phyloP scores from a whole-genome alignment of 148 eudicot species.

The Talinum fruticosum region DNA sequence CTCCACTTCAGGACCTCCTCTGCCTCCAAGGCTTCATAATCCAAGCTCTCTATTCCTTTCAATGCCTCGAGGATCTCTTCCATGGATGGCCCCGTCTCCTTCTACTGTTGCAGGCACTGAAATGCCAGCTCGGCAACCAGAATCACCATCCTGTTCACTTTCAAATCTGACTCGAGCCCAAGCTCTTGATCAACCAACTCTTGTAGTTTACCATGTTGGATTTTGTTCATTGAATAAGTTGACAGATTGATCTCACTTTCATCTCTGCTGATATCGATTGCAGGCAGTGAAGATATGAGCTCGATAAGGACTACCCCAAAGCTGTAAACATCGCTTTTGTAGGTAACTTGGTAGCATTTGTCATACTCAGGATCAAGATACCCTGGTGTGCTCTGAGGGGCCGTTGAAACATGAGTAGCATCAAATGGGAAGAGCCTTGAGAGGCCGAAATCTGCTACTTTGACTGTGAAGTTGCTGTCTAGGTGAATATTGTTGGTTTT shows the following conservation, averaged over 20 bases:
- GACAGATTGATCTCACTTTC: constrained; percentile 40
- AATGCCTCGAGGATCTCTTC: constrained; percentile 39
- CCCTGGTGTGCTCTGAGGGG: constrained; percentile 35
- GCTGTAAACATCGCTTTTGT: constrained; percentile 36
- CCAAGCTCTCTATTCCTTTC: constrained; percentile 25
- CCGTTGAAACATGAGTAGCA: constrained; percentile 47
- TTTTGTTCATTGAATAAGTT: no score
- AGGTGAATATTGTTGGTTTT: constrained; percentile 41
- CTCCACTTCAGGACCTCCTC: constrained; percentile 5
- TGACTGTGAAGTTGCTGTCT: constrained; percentile 36
- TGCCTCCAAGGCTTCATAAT: constrained; percentile 21
- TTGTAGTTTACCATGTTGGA: not conserved
- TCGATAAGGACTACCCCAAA: constrained; percentile 56
- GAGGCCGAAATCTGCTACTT: constrained; percentile 66
- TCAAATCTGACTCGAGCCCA: constrained; percentile 39
- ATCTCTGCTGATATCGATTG: constrained; percentile 45
- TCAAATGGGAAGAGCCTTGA: constrained; percentile 47
- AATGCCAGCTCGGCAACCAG: constrained; percentile 34
- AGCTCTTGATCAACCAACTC: constrained; percentile 43
- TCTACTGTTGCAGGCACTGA: constrained; percentile 46
- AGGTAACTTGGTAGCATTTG: constrained; percentile 52
- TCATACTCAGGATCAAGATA: constrained; percentile 60
- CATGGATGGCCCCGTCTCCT: constrained; percentile 56
- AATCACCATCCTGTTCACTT: constrained; percentile 37
- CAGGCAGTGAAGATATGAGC: constrained; percentile 56